Percentiles rank a stretch among this genome's conserved stretches.
These are phyloP conservation scores for Rhytidiadelphus loreus DNA, from an alignment of 225 moss, liverwort and hornwort species.

Conservation along the genomic window DNA sequence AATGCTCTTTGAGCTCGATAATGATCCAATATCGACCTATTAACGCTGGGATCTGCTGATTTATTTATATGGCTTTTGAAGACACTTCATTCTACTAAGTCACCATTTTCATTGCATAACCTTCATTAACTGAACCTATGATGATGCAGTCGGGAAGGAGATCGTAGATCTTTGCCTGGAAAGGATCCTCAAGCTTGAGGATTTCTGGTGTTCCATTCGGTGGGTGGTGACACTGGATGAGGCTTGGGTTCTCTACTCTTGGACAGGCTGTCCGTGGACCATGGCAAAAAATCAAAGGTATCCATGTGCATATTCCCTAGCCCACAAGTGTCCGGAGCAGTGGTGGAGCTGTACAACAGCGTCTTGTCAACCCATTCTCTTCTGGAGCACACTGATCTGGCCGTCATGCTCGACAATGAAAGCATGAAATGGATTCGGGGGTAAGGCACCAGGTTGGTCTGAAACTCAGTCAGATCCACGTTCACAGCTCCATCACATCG, in stretches of 20 bases:
- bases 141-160: background rate
- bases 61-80: background rate
- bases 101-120: background rate
- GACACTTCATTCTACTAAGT: background rate
- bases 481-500: slow-evolving; percentile 76
- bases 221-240: background rate
- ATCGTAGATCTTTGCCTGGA: background rate
- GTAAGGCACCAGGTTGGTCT: slow-evolving; percentile 70
- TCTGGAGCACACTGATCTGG: too few species aligned
- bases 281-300: background rate
- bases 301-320: background rate
- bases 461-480: slow-evolving; percentile 58
- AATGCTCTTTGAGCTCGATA: background rate
- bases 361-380: background rate
- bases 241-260: background rate
- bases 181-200: background rate
- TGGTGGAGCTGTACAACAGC: background rate
- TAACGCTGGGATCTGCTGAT: background rate
- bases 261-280: background rate
- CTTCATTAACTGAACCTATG: background rate
- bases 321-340: background rate
- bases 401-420: too few species aligned
- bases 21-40: background rate
- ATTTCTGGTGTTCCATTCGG: background rate
- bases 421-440: slow-evolving; percentile 77